A percentile compares a stretch with the other conserved stretches of the same genome.
Conservation (phyloP, 2,329 filamentous ascomycete species). For the Fusarium sterilihyphosum region DNA sequence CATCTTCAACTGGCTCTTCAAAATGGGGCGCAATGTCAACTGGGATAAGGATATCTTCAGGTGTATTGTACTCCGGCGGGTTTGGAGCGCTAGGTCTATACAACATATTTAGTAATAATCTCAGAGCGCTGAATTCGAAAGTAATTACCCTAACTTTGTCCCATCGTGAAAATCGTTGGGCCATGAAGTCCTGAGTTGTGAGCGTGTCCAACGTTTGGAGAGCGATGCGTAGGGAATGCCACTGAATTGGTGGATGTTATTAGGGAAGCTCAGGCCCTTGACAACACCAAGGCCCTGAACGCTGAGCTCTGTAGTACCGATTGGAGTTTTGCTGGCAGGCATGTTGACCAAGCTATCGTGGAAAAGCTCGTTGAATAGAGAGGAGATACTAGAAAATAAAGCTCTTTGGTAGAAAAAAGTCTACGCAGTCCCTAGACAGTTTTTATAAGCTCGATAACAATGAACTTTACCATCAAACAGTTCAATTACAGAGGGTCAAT, state of each 20-base stretch:
- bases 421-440: not conserved
- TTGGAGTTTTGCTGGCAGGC: not conserved
- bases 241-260: conserved; percentile 15
- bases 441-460: not conserved
- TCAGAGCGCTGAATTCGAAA: rapidly evolving
- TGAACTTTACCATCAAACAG: rapidly evolving
- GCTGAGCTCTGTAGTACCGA: not conserved
- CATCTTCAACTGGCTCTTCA: conserved; percentile 13
- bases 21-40: conserved; percentile 7
- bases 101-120: not conserved
- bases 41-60: not conserved
- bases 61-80: conserved; percentile 20
- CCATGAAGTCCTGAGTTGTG: conserved; percentile 7
- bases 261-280: conserved; percentile 9
- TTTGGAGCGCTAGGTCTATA: conserved; percentile 22
- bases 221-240: conserved; percentile 26
- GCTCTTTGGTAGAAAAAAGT: too few species aligned
- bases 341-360: not conserved
- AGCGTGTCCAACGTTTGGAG: conserved; percentile 29
- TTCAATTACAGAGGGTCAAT: not conserved
- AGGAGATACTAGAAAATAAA: not conserved
- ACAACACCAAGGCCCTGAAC: not conserved
- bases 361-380: not conserved
- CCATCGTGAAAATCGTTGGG: conserved; percentile 15
- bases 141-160: conserved; percentile 12